These are phyloP conservation scores for Kuraishia hungarica DNA, from an alignment of 805 yeast species.

Conservation along the genomic window DNA sequence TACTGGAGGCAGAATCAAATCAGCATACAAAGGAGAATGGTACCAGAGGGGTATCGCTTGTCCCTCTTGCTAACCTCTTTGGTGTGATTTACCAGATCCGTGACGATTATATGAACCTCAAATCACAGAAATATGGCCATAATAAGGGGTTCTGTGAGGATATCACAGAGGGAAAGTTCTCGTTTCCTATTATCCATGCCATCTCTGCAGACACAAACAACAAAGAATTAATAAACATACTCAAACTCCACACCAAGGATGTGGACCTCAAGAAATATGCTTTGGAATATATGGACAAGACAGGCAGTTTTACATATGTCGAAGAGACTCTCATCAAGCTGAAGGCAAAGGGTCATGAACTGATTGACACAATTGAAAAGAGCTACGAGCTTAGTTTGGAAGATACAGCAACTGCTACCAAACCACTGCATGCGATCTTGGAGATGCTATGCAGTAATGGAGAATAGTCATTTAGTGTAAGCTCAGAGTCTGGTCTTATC, in stretches of 20 bases:
- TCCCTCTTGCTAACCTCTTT: conserved; percentile 62
- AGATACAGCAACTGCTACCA: background rate
- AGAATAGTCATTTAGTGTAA: background rate
- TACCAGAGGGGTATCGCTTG: conserved; percentile 19
- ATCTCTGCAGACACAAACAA: conserved; percentile 27
- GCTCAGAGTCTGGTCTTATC: too few species aligned
- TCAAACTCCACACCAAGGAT: conserved; percentile 45
- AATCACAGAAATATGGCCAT: conserved; percentile 36
- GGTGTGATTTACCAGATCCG: conserved; percentile 81
- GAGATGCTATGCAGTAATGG: conserved; percentile 4
- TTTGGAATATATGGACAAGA: conserved; percentile 32
- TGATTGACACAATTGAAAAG: conserved; percentile 13
- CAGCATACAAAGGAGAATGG: conserved; percentile 8
- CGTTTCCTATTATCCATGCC: conserved; percentile 77
- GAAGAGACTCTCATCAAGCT: conserved; percentile 19
- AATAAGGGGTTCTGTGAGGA: conserved; percentile 83
- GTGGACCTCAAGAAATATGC: conserved; percentile 40
- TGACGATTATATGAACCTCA: conserved; percentile 75
- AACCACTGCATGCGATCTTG: background rate
- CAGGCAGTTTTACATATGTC: conserved; percentile 33
- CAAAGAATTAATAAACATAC: conserved; percentile 37
- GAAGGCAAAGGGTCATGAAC: conserved; percentile 12
- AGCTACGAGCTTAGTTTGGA: conserved; percentile 4
- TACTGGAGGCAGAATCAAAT: conserved; percentile 36
- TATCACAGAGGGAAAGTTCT: conserved; percentile 80